These are phyloP conservation scores for Lecanicillium sp. DNA, from an alignment of 2,329 filamentous ascomycete genomes.

Conservation along the genomic window DNA sequence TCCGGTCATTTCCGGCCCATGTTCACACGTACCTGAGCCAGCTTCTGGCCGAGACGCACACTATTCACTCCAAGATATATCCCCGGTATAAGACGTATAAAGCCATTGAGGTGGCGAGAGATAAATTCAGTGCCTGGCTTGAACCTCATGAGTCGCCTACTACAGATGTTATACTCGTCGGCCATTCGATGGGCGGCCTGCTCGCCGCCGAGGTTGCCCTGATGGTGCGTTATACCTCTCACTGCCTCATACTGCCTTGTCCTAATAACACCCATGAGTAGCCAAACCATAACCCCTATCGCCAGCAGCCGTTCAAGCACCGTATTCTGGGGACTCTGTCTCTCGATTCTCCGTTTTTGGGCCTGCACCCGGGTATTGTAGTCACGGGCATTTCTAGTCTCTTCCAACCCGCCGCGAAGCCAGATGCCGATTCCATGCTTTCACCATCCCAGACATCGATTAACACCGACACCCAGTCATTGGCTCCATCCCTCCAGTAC, in stretches of 20 bases:
- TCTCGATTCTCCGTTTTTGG: constrained; percentile 80
- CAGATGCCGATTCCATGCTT: not conserved
- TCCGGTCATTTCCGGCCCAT: constrained; percentile 80
- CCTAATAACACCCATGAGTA: constrained; percentile 11
- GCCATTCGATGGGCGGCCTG: constrained; percentile 86
- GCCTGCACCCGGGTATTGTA: constrained; percentile 82
- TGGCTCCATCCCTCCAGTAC: not conserved
- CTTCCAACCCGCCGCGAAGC: constrained; percentile 44
- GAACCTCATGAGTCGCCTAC: constrained; percentile 63
- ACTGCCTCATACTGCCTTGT: not conserved
- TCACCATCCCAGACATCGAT: constrained; percentile 3
- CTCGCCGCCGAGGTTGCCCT: constrained; percentile 73
- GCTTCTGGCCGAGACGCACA: constrained; percentile 62
- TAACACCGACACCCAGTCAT: constrained; percentile 6
- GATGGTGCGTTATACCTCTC: constrained; percentile 33
- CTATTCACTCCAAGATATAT: constrained; percentile 81
- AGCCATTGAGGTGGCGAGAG: constrained; percentile 63
- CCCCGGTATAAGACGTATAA: constrained; percentile 72
- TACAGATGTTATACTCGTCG: constrained; percentile 75
- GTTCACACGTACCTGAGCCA: constrained; percentile 67
- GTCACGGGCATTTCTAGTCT: constrained; percentile 74
- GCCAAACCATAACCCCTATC: constrained; percentile 26
- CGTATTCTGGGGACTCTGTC: constrained; percentile 73
- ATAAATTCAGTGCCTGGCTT: constrained; percentile 80
- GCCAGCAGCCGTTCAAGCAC: constrained; percentile 51